Evolutionary conservation across 768 basidiomycete species (phyloP), one percentile per base, ranked within the genome.

Genomic region (Termitomyces sp.): DNA sequence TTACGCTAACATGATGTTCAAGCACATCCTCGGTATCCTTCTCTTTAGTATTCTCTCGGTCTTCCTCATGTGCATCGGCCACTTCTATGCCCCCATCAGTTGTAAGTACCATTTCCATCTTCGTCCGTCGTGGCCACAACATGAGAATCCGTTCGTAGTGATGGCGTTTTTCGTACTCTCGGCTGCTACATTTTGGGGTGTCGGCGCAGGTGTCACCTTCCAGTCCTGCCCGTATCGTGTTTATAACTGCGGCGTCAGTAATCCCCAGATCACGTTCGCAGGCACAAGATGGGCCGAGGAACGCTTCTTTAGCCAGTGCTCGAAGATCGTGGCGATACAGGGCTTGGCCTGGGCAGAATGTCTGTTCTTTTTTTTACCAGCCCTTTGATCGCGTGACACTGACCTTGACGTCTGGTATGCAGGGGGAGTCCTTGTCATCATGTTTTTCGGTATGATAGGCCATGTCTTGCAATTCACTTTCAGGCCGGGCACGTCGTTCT

Each of bases 111-210:
- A n/a, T 14, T 37, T 54, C 21, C n/a, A 6, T 30, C 28, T 26
- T 48, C 9, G 2, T 41, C 21, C 21, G 2, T n/a, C 7, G 5
- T 19, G 7, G 17, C 12, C 10, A 10, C 22, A 21, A 38, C 22
- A 21, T 14, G 9, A 17, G 32, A 21, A 3, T 26, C n/a, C 10
- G 6, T 26, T 11, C 0, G 1, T 2, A 60, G 59, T 60, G 45
- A 57, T 60, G 56, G 21, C 45, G 11, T 57, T 60, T 40, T 55
- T 45, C 10, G 35, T 50, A 1, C 45, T 60, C 9, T 30, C 45
- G n/a, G 59, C 59, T 5, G 59, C 59, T 38, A 40, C 52, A 1
- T 60, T 57, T 24, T 60, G 59, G 59, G 59, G 59, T 17, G 35
- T 40, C 17, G 53, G 34, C 19, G 59, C 59, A 2, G 59, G 59